Base-by-base conservation (phyloP, 192 early-diverging fungal genomes). In the Pecoramyces ruminantium region DNA sequence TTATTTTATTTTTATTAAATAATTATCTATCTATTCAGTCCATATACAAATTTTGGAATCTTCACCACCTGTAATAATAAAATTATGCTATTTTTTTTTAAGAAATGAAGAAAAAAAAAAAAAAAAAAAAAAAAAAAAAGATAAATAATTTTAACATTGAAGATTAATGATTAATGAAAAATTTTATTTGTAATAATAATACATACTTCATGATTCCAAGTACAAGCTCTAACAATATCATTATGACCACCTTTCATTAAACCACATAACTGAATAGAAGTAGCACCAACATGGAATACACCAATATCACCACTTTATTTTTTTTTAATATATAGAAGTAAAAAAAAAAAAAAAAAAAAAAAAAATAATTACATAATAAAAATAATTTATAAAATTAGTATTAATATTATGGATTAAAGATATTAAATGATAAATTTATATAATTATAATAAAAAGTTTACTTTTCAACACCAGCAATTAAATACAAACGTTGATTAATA, bases 181-280 rank as follows among this genome's bases (percentile, higher is more conserved):
- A 78, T 6, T 6, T 6, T 78, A 78, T 6, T 29, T 78, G 17
- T 21, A 14, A 21, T 78, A 34, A 21, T 18, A 17, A 1, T 30
- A 28, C 77, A 78, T 78, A 86, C 84, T 29, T 80, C 14, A 77
- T 81, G 25, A 51, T 96, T 88, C 95, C 95, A 97, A 82, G 81
- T 85, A 77, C 92, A 87, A 12, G 90, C 92, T 30, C 97, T 87
- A 79, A 99, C 93, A 82, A 98, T 88, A 78, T 94, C 96, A n/a
- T 85, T 83, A 80, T 99, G 96, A 13, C 92, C 96, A 16, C 88
- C 92, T n/a, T 88, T 85, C 51, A 98, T 83, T 2, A 87, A 86
- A 81, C 94, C 92, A 18, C 94, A 93, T 16, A 95, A 86, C 79
- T 96, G 92, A 77, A 98, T 81, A 3, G 88, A 84, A 38, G 88